phyloP scores from a whole-genome alignment of 2,329 filamentous ascomycete genomes.

The Xenoacremonium recifei region DNA sequence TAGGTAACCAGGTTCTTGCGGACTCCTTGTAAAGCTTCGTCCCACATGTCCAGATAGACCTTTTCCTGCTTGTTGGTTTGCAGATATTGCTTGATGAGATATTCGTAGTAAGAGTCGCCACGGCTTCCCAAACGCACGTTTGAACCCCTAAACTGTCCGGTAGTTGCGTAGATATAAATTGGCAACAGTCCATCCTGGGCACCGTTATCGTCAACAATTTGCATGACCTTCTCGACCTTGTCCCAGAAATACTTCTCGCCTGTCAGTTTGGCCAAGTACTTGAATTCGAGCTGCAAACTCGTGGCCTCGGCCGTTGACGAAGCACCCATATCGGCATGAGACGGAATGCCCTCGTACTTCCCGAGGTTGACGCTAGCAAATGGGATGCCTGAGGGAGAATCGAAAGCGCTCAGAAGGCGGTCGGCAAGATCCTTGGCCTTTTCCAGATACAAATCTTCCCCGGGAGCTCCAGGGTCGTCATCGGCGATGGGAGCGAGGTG shows the following conservation, averaged over 20 bases:
- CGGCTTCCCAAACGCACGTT: conserved; percentile 92
- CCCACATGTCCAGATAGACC: conserved; percentile 90
- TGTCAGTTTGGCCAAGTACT: conserved; percentile 92
- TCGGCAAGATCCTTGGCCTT: conserved; percentile 94
- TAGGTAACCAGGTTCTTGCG: conserved; percentile 93
- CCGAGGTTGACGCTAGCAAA: conserved; percentile 88
- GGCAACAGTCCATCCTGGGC: conserved; percentile 80
- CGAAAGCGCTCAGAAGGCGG: conserved; percentile 81
- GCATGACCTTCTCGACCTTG: conserved; percentile 85
- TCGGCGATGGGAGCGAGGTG: conserved; percentile 72
- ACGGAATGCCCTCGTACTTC: conserved; percentile 71
- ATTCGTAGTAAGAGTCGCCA: conserved; percentile 98
- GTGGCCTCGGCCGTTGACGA: conserved; percentile 94
- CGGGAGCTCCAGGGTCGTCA: conserved; percentile 68
- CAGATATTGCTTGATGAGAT: conserved; percentile 96
- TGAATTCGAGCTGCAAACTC: conserved; percentile 91
- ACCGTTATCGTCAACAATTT: conserved; percentile 82
- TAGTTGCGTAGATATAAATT: conserved; percentile 82
- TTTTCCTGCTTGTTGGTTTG: conserved; percentile 86
- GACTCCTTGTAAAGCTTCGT: conserved; percentile 78
- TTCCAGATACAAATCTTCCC: conserved; percentile 92
- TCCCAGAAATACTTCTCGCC: conserved; percentile 94
- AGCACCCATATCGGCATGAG: conserved; percentile 81
- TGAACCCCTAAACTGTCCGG: conserved; percentile 73
- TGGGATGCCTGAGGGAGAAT: conserved; percentile 81